Base-by-base conservation (phyloP, 306 rosid species). In the Mimosa bimucronata region DNA sequence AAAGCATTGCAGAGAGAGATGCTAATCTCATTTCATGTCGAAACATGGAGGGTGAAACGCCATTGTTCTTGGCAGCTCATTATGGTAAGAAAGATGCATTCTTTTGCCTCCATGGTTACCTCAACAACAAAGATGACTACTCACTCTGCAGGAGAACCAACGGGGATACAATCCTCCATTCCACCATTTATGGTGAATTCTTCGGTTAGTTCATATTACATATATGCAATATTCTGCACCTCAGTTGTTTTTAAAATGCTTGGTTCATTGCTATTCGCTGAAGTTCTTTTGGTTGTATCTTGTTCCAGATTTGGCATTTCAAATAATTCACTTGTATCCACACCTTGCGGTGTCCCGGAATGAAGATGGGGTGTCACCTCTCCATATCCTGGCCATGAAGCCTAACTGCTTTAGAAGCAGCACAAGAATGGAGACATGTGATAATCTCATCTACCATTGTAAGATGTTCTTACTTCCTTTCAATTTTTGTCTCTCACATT, bases 231-330 rank as follows among this genome's bases (percentile, higher is more conserved):
- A 28, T 14, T 61, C 9, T 28, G 40, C 38, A 13, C n/a, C 31
- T 28, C n/a, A 28, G 6, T 58, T 74, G 15, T 23, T 11, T 58
- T 58, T 52, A 45, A 79, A 12, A 26, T 75, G 52, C n/a, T 76
- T 25, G 6, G 13, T 48, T 16, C 7, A 64, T 64, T 64, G 2
- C 18, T 1, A 15, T 64, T 30, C 9, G 0, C 19, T 28, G 16
- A 30, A 29, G 41, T 6, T 64, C 12, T 64, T 64, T 64, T 64
- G 40, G 2, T 30, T 64, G 37, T 15, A 0, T 61, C 38, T 61
- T 67, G 84, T 89, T 86, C 86, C 69, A 85, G 90, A 80, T 62
- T 80, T 92, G 73, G 94, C 89, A 9, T 79, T 55, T 74, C 71
- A 66, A 79, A 81, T 86, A 79, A 58, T 81, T 26, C 19, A 31